Base-by-base conservation (phyloP, 202 grass and related monocot species). In the Dendrocalamus latiflorus region DNA sequence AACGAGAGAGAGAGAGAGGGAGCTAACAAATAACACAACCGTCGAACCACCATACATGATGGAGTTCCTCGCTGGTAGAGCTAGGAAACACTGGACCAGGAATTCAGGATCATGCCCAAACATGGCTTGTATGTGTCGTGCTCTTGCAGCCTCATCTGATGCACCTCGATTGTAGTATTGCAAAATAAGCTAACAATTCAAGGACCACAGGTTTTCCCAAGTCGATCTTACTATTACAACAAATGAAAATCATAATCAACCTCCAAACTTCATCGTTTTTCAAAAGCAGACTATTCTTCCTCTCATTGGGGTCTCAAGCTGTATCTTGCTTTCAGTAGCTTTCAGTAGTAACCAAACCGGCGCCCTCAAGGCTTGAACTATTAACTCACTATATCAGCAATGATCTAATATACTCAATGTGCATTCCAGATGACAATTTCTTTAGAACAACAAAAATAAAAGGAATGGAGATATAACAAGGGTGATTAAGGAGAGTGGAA, bases 401-500 rank as follows among this genome's bases (percentile, higher is more conserved):
- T 51, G 26, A 16, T 8, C 51, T 60, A 53, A 78, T 73, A 68
- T 41, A 55, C 25, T 58, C 12, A 51, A 41, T 38, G 20, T 33
- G 41, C 65, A 72, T 78, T 72, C 65, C 68, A 77, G 9, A 48
- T 38, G 18, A 73, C 36, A 57, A 83, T 72, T 63, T 78, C 36
- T 56, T 70, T 6, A 4, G 39, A 22, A 47, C 1, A 64, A 34
- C 9, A 13, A 33, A 30, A 22, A 13, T 14, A 68, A 36, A 8
- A 48, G 10, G 1, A 21, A 58, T 50, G 74, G n/a, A 78, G 41
- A 62, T 59, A 70, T 25, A 87, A 56, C 39, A 80, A 21, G 47
- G 51, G 6, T 56, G 58, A 49, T 67, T 20, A 25, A 64, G 41
- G 12, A n/a, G 28, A 74, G 26, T 45, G 48, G 22, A n/a, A 61